Conservation (phyloP, 257 asterid species). For the Solanum medicagineum region DNA sequence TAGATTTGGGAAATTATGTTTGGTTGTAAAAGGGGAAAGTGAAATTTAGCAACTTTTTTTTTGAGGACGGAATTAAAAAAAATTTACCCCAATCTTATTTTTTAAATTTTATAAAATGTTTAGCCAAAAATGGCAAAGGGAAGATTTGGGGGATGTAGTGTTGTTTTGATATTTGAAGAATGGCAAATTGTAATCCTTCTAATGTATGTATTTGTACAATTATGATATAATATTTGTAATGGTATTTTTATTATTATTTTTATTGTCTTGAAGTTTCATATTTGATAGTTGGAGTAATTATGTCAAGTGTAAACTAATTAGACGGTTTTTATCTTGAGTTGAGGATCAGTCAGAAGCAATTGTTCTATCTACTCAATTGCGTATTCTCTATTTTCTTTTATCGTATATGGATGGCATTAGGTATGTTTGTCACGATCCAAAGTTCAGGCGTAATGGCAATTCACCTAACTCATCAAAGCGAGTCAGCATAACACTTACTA, state of each 20-base stretch:
- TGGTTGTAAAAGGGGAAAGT: neutral
- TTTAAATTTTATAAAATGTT: neutral
- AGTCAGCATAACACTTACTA: no score
- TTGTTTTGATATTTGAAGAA: neutral
- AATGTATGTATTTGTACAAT: neutral
- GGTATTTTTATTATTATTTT: neutral
- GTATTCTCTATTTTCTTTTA: no score
- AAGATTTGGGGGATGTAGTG: neutral
- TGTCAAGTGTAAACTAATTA: no score
- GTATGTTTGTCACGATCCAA: no score
- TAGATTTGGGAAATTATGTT: neutral
- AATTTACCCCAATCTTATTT: neutral
- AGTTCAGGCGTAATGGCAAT: no score
- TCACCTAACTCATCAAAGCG: no score
- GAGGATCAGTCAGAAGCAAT: no score
- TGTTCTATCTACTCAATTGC: no score
- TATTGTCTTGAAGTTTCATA: no score
- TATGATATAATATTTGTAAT: neutral
- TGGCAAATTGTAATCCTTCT: neutral
- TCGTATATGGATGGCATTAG: no score
- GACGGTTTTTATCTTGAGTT: no score
- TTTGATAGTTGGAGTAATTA: neutral
- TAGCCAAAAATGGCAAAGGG: neutral
- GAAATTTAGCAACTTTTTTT: neutral
- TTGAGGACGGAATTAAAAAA: neutral